These are phyloP conservation scores for Dioszegia hungarica DNA, from an alignment of 768 basidiomycete species.

Conservation along the genomic window DNA sequence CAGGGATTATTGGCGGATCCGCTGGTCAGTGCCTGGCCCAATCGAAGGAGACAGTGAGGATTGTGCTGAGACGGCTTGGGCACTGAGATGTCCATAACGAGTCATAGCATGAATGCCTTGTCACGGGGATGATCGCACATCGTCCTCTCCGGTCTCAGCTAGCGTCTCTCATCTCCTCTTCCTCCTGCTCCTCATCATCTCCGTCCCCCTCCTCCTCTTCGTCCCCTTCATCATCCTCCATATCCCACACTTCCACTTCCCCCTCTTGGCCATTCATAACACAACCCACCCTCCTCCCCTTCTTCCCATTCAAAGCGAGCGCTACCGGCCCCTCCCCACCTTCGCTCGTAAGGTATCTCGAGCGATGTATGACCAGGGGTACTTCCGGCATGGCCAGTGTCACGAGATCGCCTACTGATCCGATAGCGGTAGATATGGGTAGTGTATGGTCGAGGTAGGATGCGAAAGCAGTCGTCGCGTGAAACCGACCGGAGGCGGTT, in stretches of 20 bases:
- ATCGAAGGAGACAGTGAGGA: no score
- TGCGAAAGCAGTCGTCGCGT: conserved; percentile 15
- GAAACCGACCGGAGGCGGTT: conserved; percentile 5
- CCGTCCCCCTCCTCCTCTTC: background rate
- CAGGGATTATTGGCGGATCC: no score
- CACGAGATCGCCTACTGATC: no score
- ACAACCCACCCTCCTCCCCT: conserved; percentile 30
- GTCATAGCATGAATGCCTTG: no score
- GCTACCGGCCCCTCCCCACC: background rate
- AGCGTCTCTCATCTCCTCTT: background rate
- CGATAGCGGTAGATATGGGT: no score
- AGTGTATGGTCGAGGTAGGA: no score
- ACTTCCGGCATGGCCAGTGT: background rate
- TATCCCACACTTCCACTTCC: conserved; percentile 14
- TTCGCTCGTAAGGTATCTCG: background rate
- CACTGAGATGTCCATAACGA: no score
- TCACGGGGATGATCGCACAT: no score
- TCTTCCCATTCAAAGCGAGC: conserved; percentile 28
- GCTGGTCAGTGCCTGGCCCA: no score
- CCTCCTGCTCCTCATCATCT: background rate
- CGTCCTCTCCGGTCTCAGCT: no score
- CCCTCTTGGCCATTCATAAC: conserved; percentile 19
- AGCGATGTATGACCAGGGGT: background rate
- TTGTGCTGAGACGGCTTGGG: no score
- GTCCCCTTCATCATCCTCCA: conserved; percentile 6